Evolutionary conservation across 2,329 filamentous ascomycete genomes (phyloP), one percentile per base, ranked within the genome.

Genomic region (Fusarium albosuccineum): DNA sequence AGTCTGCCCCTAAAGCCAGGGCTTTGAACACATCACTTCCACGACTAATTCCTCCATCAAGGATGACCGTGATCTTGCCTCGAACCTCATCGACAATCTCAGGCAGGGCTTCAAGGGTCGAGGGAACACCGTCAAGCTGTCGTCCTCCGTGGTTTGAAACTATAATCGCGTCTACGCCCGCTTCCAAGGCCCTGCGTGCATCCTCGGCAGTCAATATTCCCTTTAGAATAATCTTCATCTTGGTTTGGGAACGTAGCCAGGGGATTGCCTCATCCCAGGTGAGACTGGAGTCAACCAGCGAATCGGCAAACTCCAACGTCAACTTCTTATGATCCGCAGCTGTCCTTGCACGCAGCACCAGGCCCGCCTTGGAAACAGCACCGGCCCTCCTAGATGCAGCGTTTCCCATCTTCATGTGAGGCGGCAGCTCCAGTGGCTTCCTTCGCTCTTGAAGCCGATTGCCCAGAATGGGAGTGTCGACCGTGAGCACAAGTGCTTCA

Each of bases 361-460:
- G 7, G 8, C 39, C 17, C 6, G 29, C 40, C 16, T 52, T 58
- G 46, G 45, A 34, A 36, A 36, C 45, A 30, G n/a, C 27, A 27
- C 26, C 30, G 16, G 45, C 45, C n/a, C 27, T 16, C 14, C 42
- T 22, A n/a, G 55, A 42, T 11, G 61, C 56, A 0, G 64, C 45
- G 39, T 77, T 77, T 1, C 63, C 67, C n/a, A 73, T 57, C 3
- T 57, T 67, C 14, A 77, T 44, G 5, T 64, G 65, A 2, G 48
- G 33, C 1, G 73, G 73, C 1, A 74, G 58, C 6, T 62, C 52
- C 6, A 74, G 40, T 13, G 70, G 61, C 7, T 66, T 74, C 39
- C 71, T 74, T 7, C 74, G 61, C 46, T 77, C 75, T 13, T 73
- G 70, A 6, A 77, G 56, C 1, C 75, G 68, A 44, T 76, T 76